Percentiles rank a stretch among this genome's conserved stretches.
These are phyloP conservation scores for Ceratocystis variospora DNA, from an alignment of 2,329 filamentous ascomycete genomes.

Conservation along the genomic window DNA sequence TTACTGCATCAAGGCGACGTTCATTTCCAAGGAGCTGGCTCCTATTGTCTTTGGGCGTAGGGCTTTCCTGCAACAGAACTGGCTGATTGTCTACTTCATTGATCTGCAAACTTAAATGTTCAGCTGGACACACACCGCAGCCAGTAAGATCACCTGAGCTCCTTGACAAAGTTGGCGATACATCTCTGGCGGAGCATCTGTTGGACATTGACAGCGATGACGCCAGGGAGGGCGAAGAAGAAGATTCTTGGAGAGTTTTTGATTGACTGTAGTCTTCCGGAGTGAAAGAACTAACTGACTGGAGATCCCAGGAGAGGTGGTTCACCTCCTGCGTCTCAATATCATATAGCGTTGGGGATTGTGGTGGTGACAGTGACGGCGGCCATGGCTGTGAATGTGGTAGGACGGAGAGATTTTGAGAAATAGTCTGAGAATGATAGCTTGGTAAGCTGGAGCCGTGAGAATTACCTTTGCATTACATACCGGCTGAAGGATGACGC, in stretches of 20 bases:
- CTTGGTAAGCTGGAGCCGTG: too few species aligned
- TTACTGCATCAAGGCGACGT: background rate
- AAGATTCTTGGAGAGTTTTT: background rate
- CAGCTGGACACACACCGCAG: background rate
- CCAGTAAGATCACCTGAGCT: background rate
- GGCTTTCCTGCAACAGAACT: background rate
- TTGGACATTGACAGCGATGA: background rate
- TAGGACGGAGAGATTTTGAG: too few species aligned
- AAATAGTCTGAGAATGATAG: too few species aligned
- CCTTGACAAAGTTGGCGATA: background rate
- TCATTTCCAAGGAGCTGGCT: background rate
- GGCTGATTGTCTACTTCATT: background rate
- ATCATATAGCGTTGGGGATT: background rate
- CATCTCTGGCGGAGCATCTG: background rate
- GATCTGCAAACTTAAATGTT: background rate
- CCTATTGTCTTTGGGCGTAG: background rate
- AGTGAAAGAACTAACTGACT: slow-evolving; percentile 15
- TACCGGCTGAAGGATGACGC: too few species aligned
- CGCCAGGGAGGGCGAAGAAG: background rate
- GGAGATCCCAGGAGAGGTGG: slow-evolving; percentile 8
- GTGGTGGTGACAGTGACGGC: background rate
- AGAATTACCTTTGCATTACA: too few species aligned
- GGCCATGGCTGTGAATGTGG: background rate
- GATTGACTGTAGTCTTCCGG: slow-evolving; percentile 14
- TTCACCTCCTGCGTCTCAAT: background rate